A percentile compares a stretch with the other conserved stretches of the same genome.
These are phyloP conservation scores for Salvia miltiorrhiza DNA, from an alignment of 257 asterid genomes.

Conservation along the genomic window DNA sequence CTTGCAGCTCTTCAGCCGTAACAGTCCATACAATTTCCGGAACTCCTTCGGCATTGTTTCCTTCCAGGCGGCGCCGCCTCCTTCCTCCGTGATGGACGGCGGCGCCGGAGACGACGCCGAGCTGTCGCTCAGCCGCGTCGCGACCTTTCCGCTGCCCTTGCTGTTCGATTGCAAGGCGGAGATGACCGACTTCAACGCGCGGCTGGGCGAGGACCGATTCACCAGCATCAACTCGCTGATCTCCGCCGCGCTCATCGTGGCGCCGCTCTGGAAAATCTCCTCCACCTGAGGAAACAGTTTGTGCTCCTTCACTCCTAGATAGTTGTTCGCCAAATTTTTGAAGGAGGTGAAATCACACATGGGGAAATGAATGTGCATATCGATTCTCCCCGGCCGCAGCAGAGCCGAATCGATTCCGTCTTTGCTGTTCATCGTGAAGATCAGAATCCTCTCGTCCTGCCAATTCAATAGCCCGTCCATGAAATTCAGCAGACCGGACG, in stretches of 20 bases:
- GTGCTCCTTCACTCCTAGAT: constrained; percentile 60
- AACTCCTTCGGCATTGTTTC: constrained; percentile 55
- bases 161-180: constrained; percentile 49
- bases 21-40: constrained; percentile 55
- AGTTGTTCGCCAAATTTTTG: constrained; percentile 42
- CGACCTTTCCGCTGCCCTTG: constrained; percentile 16
- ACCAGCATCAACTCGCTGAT: constrained; percentile 59
- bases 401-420: constrained; percentile 48
- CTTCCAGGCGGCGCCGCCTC: constrained; percentile 50
- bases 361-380: constrained; percentile 54
- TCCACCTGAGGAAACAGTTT: constrained; percentile 56
- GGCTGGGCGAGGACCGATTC: constrained; percentile 61
- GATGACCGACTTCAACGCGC: constrained; percentile 56
- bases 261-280: constrained; percentile 58
- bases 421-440: constrained; percentile 57
- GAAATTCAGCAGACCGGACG: constrained; percentile 54
- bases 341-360: constrained; percentile 55
- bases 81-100: constrained; percentile 35
- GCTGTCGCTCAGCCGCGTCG: constrained; percentile 29
- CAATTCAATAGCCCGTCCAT: constrained; percentile 57
- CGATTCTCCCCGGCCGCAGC: constrained; percentile 61
- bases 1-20: constrained; percentile 53
- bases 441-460: constrained; percentile 52
- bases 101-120: constrained; percentile 37
- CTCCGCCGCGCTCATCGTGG: constrained; percentile 61